A percentile compares a stretch with the other conserved stretches of the same genome.
Conservation (phyloP, 352 stramenopile genomes). For the Phytophthora melonis region DNA sequence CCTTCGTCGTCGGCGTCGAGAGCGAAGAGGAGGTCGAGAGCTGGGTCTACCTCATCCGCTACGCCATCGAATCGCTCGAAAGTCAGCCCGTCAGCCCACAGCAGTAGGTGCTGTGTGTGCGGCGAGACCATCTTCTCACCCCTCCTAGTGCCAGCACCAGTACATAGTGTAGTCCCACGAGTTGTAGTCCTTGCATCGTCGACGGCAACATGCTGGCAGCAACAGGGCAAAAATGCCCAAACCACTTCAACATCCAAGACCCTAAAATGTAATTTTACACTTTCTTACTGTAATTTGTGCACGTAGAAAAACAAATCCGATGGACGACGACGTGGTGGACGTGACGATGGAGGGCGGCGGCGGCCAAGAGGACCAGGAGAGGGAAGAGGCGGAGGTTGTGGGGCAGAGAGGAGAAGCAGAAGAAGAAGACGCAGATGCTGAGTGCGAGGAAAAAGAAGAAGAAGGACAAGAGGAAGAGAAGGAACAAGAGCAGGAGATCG, state of each 20-base stretch:
- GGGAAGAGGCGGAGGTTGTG: background rate
- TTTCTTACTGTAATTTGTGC: conserved; percentile 1
- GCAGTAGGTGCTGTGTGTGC: conserved; percentile 2
- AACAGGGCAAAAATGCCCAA: background rate
- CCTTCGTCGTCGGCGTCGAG: conserved; percentile 79
- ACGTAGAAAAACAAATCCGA: conserved; percentile 2
- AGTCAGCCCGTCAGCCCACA: conserved; percentile 42
- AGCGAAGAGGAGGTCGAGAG: conserved; percentile 81
- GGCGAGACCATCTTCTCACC: background rate
- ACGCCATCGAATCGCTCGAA: conserved; percentile 87
- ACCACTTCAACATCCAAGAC: conserved; percentile 7
- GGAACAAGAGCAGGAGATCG: conserved; percentile 7
- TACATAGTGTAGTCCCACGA: conserved; percentile 14
- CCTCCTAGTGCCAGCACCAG: background rate
- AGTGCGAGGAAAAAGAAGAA: background rate
- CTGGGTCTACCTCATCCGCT: conserved; percentile 90
- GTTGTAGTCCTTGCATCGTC: conserved; percentile 11
- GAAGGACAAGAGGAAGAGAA: background rate
- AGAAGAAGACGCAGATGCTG: background rate
- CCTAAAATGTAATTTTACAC: conserved; percentile 13
- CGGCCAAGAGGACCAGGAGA: background rate
- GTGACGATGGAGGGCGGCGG: conserved; percentile 18
- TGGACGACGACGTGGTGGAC: conserved; percentile 11
- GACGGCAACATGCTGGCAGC: background rate
- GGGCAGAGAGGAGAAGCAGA: background rate